A percentile compares a stretch with the other conserved stretches of the same genome.
phyloP scores from a whole-genome alignment of 2,329 filamentous ascomycete genomes.

The Xylaria sp. region DNA sequence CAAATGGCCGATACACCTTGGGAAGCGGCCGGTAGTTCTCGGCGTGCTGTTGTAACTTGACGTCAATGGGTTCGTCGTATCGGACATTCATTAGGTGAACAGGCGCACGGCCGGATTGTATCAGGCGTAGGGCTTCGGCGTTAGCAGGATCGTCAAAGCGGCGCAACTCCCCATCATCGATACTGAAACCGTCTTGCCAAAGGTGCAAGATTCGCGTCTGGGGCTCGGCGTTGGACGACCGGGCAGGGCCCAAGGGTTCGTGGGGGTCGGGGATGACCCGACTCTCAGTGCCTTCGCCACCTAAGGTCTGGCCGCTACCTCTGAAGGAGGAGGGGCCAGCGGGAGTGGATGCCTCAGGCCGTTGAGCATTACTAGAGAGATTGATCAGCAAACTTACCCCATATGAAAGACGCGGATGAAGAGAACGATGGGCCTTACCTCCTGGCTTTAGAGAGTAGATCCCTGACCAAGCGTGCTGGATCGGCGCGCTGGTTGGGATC shows the following conservation, averaged over 20 bases:
- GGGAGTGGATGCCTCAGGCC: conserved; percentile 62
- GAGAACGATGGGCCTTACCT: conserved; percentile 57
- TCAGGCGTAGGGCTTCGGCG: conserved; percentile 76
- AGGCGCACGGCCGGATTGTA: conserved; percentile 79
- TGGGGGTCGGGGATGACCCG: conserved; percentile 72
- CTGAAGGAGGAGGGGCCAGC: conserved; percentile 69
- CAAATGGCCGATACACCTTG: conserved; percentile 80
- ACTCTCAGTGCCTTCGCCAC: conserved; percentile 80
- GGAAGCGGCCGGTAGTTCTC: conserved; percentile 79
- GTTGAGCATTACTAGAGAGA: conserved; percentile 67
- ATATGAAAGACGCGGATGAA: neutral
- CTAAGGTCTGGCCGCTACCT: conserved; percentile 79
- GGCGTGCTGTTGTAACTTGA: conserved; percentile 80
- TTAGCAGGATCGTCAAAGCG: conserved; percentile 84
- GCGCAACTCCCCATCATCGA: conserved; percentile 82
- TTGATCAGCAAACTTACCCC: conserved; percentile 34
- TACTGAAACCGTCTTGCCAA: conserved; percentile 86
- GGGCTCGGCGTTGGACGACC: conserved; percentile 55
- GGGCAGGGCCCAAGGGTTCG: conserved; percentile 48
- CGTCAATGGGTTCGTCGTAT: conserved; percentile 79
- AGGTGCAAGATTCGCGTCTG: conserved; percentile 79
- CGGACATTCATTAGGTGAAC: conserved; percentile 81
- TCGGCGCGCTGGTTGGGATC: conserved; percentile 67
- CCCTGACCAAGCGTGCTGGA: conserved; percentile 67
- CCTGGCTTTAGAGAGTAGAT: conserved; percentile 72